A percentile compares a stretch with the other conserved stretches of the same genome.
phyloP scores from a whole-genome alignment of 441 rosid species.

The Gossypium schwendimanii region DNA sequence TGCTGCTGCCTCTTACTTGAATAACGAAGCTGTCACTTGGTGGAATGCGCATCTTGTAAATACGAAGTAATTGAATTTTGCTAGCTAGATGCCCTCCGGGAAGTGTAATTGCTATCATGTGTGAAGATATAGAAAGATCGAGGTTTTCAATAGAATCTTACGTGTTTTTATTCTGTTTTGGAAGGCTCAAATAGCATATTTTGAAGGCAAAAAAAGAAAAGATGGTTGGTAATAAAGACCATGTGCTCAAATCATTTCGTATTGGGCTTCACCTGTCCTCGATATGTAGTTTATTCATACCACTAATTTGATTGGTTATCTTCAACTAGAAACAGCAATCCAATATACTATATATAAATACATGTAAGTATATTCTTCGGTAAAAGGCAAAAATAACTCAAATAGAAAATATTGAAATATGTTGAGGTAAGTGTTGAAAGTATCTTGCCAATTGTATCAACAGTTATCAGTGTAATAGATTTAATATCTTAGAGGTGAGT shows the following conservation, averaged over 20 bases:
- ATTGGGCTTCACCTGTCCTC: slow-evolving; percentile 34
- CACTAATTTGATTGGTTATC: slow-evolving; percentile 29
- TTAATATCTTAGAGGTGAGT: too few relatives aligned
- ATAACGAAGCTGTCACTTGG: slow-evolving; percentile 38
- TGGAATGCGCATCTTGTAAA: slow-evolving; percentile 25
- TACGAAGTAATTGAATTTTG: slow-evolving; percentile 5
- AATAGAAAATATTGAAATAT: too few relatives aligned
- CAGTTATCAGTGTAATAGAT: too few relatives aligned
- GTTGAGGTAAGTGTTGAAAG: too few relatives aligned
- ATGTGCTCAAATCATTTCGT: slow-evolving; percentile 59
- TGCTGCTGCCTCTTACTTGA: slow-evolving; percentile 19
- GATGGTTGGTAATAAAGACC: slow-evolving; percentile 19
- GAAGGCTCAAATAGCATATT: slow-evolving; percentile 26
- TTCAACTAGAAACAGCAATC: slow-evolving; percentile 17
- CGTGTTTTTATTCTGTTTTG: slow-evolving; percentile 30
- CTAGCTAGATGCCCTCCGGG: slow-evolving; percentile 38
- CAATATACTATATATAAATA: not conserved
- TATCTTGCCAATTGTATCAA: too few relatives aligned
- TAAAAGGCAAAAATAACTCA: too few relatives aligned
- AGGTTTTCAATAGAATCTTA: slow-evolving; percentile 10
- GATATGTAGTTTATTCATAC: slow-evolving; percentile 18
- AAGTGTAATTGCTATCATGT: slow-evolving; percentile 47
- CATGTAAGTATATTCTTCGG: too few relatives aligned
- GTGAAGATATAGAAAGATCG: slow-evolving; percentile 20
- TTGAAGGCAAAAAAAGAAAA: not conserved